Evolutionary conservation across 2,329 filamentous ascomycete species (phyloP).

Genomic region (Cordyceps cicadae): DNA sequence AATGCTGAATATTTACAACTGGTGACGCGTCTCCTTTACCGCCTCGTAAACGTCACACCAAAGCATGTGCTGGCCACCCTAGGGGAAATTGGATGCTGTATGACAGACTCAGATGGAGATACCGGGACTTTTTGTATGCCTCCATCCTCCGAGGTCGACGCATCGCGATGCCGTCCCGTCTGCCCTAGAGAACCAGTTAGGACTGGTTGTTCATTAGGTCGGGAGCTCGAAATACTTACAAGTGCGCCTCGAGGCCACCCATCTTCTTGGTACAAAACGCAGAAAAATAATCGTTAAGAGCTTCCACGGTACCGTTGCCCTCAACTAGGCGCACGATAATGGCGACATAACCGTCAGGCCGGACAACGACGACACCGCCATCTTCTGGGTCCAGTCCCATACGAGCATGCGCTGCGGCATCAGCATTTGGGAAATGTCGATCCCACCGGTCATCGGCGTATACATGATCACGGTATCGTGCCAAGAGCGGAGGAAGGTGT

Average conservation of each 20-base stretch:
- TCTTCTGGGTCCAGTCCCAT: slow-evolving; percentile 67
- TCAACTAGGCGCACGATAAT: slow-evolving; percentile 65
- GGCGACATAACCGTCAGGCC: slow-evolving; percentile 82
- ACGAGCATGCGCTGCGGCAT: slow-evolving; percentile 74
- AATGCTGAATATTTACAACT: no score
- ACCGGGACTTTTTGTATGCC: not conserved
- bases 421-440: slow-evolving; percentile 57
- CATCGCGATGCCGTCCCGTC: not conserved
- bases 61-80: no score
- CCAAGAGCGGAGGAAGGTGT: slow-evolving; percentile 62
- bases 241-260: slow-evolving; percentile 24
- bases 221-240: slow-evolving; percentile 14
- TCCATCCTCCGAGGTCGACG: not conserved
- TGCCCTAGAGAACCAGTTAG: not conserved
- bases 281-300: slow-evolving; percentile 74
- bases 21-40: no score
- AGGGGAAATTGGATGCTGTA: not conserved
- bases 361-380: slow-evolving; percentile 73
- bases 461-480: slow-evolving; percentile 70
- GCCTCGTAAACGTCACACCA: no score
- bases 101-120: not conserved
- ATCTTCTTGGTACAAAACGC: slow-evolving; percentile 59
- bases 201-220: not conserved
- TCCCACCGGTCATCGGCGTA: slow-evolving; percentile 82
- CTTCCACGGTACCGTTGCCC: slow-evolving; percentile 71